These are phyloP conservation scores for Spergularia bocconei DNA, from an alignment of 148 eudicot species.

Conservation along the genomic window DNA sequence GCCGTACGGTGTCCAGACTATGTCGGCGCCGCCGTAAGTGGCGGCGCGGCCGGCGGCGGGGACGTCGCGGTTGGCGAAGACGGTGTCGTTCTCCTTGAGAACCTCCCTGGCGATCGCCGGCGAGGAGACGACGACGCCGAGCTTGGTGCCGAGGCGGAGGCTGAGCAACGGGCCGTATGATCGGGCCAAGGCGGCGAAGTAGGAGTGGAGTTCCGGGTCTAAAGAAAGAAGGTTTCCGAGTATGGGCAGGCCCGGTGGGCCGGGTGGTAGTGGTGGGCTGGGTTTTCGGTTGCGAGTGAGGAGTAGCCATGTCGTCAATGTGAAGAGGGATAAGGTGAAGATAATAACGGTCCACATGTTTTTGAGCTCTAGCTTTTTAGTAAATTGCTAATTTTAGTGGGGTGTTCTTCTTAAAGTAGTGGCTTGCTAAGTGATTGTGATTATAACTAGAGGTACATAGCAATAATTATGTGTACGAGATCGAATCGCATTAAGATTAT, in stretches of 20 bases:
- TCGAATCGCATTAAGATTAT: too few relatives aligned
- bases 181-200: conserved; percentile 48
- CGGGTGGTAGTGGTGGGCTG: conserved; percentile 44
- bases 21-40: conserved; percentile 53
- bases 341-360: conserved; percentile 14
- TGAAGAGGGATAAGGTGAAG: not conserved
- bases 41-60: conserved; percentile 45
- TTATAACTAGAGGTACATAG: too few relatives aligned
- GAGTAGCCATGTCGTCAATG: not conserved
- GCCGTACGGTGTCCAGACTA: conserved; percentile 61
- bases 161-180: conserved; percentile 54
- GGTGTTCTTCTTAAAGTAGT: too few relatives aligned
- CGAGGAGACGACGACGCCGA: conserved; percentile 46
- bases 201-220: conserved; percentile 56
- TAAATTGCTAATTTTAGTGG: not conserved
- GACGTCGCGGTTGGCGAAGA: conserved; percentile 69
- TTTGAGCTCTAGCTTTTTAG: too few relatives aligned
- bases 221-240: conserved; percentile 63
- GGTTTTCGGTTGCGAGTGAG: not conserved
- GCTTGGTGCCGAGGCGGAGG: conserved; percentile 51
- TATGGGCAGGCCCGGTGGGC: conserved; percentile 55
- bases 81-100: conserved; percentile 49
- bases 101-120: conserved; percentile 51
- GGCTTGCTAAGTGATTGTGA: too few relatives aligned
- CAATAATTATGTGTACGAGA: too few relatives aligned